A percentile compares a stretch with the other conserved stretches of the same genome.
These are phyloP conservation scores for Nasturtium officinale DNA, from an alignment of 345 rosid genomes.

Conservation along the genomic window DNA sequence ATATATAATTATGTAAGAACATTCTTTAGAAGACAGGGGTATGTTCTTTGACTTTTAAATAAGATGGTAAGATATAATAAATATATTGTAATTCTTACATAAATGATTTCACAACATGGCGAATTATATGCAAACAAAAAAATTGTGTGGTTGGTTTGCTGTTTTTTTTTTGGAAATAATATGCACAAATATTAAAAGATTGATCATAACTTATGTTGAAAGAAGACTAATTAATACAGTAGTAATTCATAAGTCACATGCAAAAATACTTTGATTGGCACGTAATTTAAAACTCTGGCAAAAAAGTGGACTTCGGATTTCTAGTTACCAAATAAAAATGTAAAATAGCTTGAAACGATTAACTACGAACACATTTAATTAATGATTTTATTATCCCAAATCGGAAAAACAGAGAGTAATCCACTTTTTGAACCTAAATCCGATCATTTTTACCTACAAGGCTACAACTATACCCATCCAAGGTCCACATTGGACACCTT, in stretches of 20 bases:
- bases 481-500: conserved; percentile 23
- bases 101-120: background rate
- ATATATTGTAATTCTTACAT: background rate
- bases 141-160: too few relatives aligned
- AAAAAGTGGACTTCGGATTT: background rate
- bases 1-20: background rate
- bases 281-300: background rate
- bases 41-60: background rate
- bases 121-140: background rate
- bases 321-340: background rate
- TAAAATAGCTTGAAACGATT: background rate
- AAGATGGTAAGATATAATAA: background rate
- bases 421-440: background rate
- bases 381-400: background rate
- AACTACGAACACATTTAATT: background rate
- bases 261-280: background rate
- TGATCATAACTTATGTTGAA: background rate
- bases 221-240: too few relatives aligned
- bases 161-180: background rate
- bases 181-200: conserved; percentile 1
- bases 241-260: too few relatives aligned
- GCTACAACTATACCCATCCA: background rate
- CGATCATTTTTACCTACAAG: background rate
- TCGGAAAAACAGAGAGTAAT: background rate
- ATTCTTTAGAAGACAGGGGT: background rate